phyloP scores from a whole-genome alignment of 768 basidiomycete species.

The Rhizopogon vinicolor region DNA sequence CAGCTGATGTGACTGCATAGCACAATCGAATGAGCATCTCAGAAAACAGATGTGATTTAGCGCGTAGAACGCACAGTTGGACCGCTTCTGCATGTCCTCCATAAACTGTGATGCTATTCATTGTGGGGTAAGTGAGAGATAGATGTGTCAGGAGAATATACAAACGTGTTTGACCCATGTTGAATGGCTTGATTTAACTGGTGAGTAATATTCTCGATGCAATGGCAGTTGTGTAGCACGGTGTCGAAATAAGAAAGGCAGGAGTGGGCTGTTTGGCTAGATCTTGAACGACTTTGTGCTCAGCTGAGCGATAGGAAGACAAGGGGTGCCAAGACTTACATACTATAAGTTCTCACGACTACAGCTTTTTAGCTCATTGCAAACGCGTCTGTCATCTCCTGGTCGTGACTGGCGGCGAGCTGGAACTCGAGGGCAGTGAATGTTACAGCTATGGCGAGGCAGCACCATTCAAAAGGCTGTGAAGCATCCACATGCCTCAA shows the following conservation, averaged over 20 bases:
- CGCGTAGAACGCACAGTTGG: slow-evolving; percentile 76
- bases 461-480: slow-evolving; percentile 4
- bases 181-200: slow-evolving; percentile 12
- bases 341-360: no score
- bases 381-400: neutral
- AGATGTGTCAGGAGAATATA: slow-evolving; percentile 7
- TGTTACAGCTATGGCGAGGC: slow-evolving; percentile 18
- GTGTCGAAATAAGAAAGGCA: neutral
- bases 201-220: neutral
- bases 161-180: slow-evolving; percentile 85
- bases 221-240: neutral
- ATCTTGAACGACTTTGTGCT: neutral
- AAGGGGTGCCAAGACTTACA: no score
- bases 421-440: slow-evolving; percentile 1
- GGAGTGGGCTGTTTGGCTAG: neutral
- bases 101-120: slow-evolving; percentile 84
- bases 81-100: slow-evolving; percentile 95
- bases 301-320: neutral
- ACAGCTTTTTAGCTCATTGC: neutral
- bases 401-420: neutral
- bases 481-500: slow-evolving; percentile 1
- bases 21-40: slow-evolving; percentile 10
- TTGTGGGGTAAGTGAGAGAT: slow-evolving; percentile 5
- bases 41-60: neutral
- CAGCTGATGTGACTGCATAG: slow-evolving; percentile 81